Evolutionary conservation across 176 grass and related monocot species (phyloP).

Genomic region (Poa annua): DNA sequence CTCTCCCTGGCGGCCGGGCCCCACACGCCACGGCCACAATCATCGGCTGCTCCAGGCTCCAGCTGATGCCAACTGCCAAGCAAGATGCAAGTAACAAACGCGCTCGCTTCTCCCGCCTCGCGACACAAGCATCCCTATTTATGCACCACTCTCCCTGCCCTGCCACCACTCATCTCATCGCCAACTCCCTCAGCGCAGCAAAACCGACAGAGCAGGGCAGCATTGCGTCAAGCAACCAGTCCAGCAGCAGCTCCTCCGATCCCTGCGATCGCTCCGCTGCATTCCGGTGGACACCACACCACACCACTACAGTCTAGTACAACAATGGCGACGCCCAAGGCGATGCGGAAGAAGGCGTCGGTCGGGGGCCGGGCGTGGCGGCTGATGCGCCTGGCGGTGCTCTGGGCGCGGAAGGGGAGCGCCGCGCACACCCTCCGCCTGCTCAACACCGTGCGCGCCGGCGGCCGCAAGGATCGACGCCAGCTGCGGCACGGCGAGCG

Average conservation of each 20-base stretch:
- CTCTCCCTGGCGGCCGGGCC: slow-evolving; percentile 12
- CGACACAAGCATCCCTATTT: slow-evolving; percentile 27
- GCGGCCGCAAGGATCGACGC: not conserved
- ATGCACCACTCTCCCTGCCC: not conserved
- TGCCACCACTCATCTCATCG: slow-evolving; percentile 23
- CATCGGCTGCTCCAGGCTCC: not conserved
- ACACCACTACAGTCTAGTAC: too few species aligned
- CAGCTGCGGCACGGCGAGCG: slow-evolving; percentile 58
- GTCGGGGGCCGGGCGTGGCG: slow-evolving; percentile 64
- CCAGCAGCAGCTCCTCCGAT: not conserved
- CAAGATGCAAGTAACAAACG: slow-evolving; percentile 22
- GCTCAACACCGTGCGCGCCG: slow-evolving; percentile 49
- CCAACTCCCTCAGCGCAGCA: not conserved
- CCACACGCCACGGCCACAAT: slow-evolving; percentile 26
- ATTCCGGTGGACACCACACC: not conserved
- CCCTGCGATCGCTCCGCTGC: not conserved
- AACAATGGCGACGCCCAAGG: not conserved
- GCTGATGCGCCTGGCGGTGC: slow-evolving; percentile 56
- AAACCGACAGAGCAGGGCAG: not conserved
- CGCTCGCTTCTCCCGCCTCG: slow-evolving; percentile 36
- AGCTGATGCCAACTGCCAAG: slow-evolving; percentile 31
- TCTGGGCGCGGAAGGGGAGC: slow-evolving; percentile 66
- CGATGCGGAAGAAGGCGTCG: slow-evolving; percentile 39
- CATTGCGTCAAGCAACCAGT: not conserved
- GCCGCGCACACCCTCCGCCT: slow-evolving; percentile 61